Evolutionary conservation across 345 rosid species (phyloP), one percentile per base, ranked within the genome.

Genomic region (Anacardium occidentale): DNA sequence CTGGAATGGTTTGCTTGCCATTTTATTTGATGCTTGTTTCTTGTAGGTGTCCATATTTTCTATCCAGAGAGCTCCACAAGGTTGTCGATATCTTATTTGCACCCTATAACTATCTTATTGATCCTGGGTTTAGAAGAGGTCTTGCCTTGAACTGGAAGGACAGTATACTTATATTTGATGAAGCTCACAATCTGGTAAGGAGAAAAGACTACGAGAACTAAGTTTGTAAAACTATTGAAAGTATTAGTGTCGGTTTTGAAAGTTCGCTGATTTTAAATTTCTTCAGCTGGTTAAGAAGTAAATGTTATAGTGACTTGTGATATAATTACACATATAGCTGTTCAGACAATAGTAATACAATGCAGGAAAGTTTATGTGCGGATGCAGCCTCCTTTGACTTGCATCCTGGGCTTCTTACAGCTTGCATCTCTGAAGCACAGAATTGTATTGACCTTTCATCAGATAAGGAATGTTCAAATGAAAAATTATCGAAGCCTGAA

Each of bases 381-480:
- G 99, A 95, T 77, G 96, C 98, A 32, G 98, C 98, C 51, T 95
- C 99, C 58, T 86, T 95, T 89, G 98, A 95, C 72, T 84, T 95
- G 79, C 85, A 91, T 76, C 80, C 96, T 71, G 90, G 75, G 59
- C 85, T 86, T 74, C 78, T 92, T 71, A 79, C 97, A 20, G 89
- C 96, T 69, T 91, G 99, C 85, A 89, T 95, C 70, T 87, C 94
- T 65, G 97, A 92, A 85, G 97, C 96, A 69, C 85, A 89, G 82
- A 86, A 76, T 72, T 95, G 97, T 83, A 80, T 87, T 76, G 90
- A 92, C 79, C 90, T 89, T 74, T 84, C 90, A 25, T 71, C 80
- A 62, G 81, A 96, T 81, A 91, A 82, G 76, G 87, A 79, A 71
- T 69, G 85, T 20, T 86, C 88, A 66, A 88, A 78, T 85, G 97